Evolutionary conservation across 2,329 filamentous ascomycete species (phyloP).

Genomic region (Beauveria australis): DNA sequence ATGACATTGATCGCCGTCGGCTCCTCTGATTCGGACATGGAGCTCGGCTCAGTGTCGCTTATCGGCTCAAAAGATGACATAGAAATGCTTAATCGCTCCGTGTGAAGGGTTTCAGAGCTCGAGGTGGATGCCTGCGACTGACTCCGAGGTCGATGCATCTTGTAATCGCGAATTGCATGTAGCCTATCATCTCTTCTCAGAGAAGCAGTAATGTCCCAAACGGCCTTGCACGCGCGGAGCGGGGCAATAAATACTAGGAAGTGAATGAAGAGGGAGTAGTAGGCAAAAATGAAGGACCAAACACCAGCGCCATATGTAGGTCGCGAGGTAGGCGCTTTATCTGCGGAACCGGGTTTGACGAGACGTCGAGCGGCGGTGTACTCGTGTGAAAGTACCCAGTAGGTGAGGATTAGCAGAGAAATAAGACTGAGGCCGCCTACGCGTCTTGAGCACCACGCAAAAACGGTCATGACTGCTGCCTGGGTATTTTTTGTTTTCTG

Average conservation of each 20-base stretch:
- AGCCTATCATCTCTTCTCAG: constrained; percentile 38
- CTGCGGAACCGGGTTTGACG: constrained; percentile 12
- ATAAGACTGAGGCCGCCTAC: constrained; percentile 49
- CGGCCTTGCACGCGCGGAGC: constrained; percentile 52
- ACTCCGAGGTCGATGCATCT: constrained; percentile 44
- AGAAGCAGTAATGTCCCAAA: constrained; percentile 47
- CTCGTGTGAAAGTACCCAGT: constrained; percentile 47
- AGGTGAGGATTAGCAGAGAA: constrained; percentile 38
- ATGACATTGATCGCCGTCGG: constrained; percentile 39
- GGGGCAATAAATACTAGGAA: constrained; percentile 56
- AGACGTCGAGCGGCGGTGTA: constrained; percentile 31
- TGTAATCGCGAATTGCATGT: constrained; percentile 36
- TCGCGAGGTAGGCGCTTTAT: constrained; percentile 20
- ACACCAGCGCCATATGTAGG: constrained; percentile 34
- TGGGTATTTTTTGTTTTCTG: not conserved
- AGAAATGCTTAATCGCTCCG: constrained; percentile 34
- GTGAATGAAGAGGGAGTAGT: constrained; percentile 59
- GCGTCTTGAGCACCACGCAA: constrained; percentile 46
- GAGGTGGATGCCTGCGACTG: constrained; percentile 47
- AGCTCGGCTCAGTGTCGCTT: constrained; percentile 40
- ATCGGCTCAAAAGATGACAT: constrained; percentile 41
- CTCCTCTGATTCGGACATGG: constrained; percentile 36
- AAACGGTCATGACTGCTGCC: constrained; percentile 38
- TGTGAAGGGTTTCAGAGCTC: constrained; percentile 45
- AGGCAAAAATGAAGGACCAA: constrained; percentile 49